Base-by-base conservation (phyloP, 805 yeast species). In the Starmerella tilneyi region DNA sequence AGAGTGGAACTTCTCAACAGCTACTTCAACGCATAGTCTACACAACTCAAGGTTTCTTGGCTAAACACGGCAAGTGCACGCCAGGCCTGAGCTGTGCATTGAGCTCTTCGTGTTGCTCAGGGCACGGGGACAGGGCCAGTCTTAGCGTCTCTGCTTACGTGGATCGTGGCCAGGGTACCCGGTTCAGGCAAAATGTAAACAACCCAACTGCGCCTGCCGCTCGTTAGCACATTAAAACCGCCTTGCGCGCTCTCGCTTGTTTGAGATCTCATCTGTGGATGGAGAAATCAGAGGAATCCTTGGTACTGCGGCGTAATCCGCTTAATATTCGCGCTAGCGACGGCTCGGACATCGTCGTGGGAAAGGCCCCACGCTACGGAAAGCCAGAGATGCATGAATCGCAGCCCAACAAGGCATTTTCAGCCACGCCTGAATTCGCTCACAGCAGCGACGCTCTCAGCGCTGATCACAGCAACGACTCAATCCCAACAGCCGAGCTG, bases 281-380 rank as follows among this genome's bases (percentile, higher is more conserved):
- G 40, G 41, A 28, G 6, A 35, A 8, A 19, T 11, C 52, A 45
- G 45, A 56, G 22, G 48, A 47, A 28, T 17, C 43, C 17, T 38
- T 47, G 12, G 34, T 41, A 32, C 29, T 62, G 30, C 57, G 62
- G 31, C 56, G 48, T 20, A 63, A 63, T 44, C 67, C 67, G 13
- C 47, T 63, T 33, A 63, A 62, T 34, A 63, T 63, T 20, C 56
- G 59, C 27, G 51, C 57, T 29, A 35, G 20, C 17, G 66, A 63
- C 51, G 67, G 66, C 22, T 37, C 60, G 6, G 66, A 63, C 41
- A 43, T 61, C 34, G 54, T 62, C 11, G 28, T 54, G 9, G 52
- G 46, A 4, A 36, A 35, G 24, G 22, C 44, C 2, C 51, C 54
- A 16, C 48, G 51, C 12, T 44, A 48, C 27, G 27, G 43, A 1